Evolutionary conservation across 495 filamentous ascomycete species (phyloP), one percentile per base, ranked within the genome.

Genomic region (Barbatosphaeria neglecta): DNA sequence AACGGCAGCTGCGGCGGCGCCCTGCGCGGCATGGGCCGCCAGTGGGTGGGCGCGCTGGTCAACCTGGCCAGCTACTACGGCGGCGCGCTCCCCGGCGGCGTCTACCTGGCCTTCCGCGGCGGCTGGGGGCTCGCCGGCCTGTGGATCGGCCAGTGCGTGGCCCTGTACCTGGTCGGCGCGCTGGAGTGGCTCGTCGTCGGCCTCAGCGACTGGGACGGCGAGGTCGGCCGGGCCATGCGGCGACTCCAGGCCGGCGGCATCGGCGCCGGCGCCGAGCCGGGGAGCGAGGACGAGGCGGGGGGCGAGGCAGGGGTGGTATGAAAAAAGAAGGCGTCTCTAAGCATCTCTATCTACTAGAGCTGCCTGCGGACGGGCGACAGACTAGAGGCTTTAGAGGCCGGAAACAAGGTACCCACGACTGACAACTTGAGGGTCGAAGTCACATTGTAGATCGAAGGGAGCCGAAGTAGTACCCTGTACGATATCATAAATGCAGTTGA

Each of bases 71-170:
- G 81, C 55, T 96, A 96, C 54, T 96, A 95, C 62, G 74, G 81
- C 51, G 87, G 86, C 37, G 89, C 87, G 0, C 60, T 95, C 52
- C 89, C 89, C 8, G 64, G 85, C 41, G 90, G 90, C 0, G 84
- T 94, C 45, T 95, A 77, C 64, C 73, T 95, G 43, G 89, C 90
- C 6, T 93, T 92, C 55, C 79, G 90, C 60, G 87, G 87, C 2
- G 87, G 87, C 2, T 94, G 88, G 87, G 89, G 88, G 1, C 69
- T 95, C 9, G 71, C 72, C 40, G 89, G 89, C 1, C 57, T 95
- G 22, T 95, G 89, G 89, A 69, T 93, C 20, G 90, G 88, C 22
- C 87, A 93, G 59, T 95, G 89, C 63, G 81, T 93, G 58, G 89
- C 89, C 2, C 62, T 94, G 42, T 95, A 90, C 57, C 63, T 90